A percentile compares a stretch with the other conserved stretches of the same genome.
Evolutionary conservation across 2,329 filamentous ascomycete species (phyloP).

Genomic region (Alternaria sp.): DNA sequence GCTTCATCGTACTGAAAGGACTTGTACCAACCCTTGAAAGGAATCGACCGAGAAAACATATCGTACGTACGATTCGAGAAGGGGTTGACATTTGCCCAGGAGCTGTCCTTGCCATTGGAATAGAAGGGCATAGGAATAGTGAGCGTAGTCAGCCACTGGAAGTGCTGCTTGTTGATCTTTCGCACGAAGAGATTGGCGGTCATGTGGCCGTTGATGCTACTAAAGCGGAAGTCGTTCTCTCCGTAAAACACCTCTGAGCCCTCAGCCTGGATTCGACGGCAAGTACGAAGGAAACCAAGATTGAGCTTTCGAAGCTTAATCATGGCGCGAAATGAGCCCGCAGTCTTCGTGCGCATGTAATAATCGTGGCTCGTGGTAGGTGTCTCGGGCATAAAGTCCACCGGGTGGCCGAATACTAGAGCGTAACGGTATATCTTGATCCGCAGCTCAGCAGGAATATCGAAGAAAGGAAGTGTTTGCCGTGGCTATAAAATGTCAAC

Average conservation of each 20-base stretch:
- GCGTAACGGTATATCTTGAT: conserved; percentile 8
- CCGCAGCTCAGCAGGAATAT: conserved; percentile 3
- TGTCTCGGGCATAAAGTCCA: conserved; percentile 11
- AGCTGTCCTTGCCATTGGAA: too few relatives aligned
- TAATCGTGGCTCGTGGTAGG: background rate
- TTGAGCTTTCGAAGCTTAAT: conserved; percentile 1
- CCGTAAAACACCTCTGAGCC: conserved; percentile 24
- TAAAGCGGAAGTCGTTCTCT: conserved; percentile 26
- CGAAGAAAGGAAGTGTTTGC: background rate
- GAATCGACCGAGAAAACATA: too few relatives aligned
- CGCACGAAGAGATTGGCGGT: conserved; percentile 4
- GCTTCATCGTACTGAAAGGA: too few relatives aligned
- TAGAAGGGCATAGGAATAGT: too few relatives aligned
- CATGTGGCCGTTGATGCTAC: conserved; percentile 22
- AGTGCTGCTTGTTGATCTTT: background rate
- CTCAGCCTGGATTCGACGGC: conserved; percentile 14
- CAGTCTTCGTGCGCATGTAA: background rate
- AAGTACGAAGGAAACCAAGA: conserved; percentile 18
- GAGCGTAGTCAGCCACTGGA: too few relatives aligned
- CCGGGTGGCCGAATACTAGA: conserved; percentile 1
- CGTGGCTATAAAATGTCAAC: too few relatives aligned
- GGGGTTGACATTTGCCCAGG: too few relatives aligned
- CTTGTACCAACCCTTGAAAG: too few relatives aligned
- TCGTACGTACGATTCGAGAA: too few relatives aligned
- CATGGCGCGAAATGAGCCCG: background rate